A percentile compares a stretch with the other conserved stretches of the same genome.
Conservation (phyloP, 2,329 filamentous ascomycete genomes). For the Penicillium sp. region DNA sequence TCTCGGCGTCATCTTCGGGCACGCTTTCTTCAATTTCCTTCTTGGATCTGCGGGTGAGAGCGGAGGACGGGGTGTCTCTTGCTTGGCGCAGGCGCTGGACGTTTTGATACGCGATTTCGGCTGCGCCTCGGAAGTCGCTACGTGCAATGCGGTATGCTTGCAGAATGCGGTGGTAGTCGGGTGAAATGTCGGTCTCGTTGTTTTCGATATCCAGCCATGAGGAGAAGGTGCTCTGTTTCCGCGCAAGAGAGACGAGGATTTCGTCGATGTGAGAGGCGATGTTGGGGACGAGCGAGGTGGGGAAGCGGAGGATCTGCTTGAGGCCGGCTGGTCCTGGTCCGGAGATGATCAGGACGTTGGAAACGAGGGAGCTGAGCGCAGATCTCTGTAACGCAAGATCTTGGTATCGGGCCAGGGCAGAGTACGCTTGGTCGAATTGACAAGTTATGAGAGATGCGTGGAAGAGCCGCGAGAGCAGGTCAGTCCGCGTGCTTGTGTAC, state of each 20-base stretch:
- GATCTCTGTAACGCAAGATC: conserved; percentile 67
- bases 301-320: conserved; percentile 64
- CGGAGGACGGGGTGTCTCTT: conserved; percentile 31
- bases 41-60: conserved; percentile 36
- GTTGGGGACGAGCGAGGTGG: conserved; percentile 60
- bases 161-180: conserved; percentile 80
- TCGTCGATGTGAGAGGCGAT: conserved; percentile 75
- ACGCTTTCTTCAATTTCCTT: conserved; percentile 31
- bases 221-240: conserved; percentile 60
- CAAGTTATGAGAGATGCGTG: conserved; percentile 72
- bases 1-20: conserved; percentile 44
- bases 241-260: conserved; percentile 67
- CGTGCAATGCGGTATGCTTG: conserved; percentile 85
- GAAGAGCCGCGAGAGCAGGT: conserved; percentile 80
- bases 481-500: conserved; percentile 51
- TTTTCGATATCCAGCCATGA: conserved; percentile 37
- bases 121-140: conserved; percentile 77
- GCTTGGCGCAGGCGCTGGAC: conserved; percentile 49
- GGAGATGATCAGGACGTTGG: conserved; percentile 40
- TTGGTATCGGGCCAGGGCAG: conserved; percentile 67
- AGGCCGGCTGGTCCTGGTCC: conserved; percentile 43
- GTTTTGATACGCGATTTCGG: conserved; percentile 54
- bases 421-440: conserved; percentile 78
- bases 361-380: conserved; percentile 63
- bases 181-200: conserved; percentile 37